Base-by-base conservation (phyloP, 139 green algal genomes). In the Zygnema cylindricum region DNA sequence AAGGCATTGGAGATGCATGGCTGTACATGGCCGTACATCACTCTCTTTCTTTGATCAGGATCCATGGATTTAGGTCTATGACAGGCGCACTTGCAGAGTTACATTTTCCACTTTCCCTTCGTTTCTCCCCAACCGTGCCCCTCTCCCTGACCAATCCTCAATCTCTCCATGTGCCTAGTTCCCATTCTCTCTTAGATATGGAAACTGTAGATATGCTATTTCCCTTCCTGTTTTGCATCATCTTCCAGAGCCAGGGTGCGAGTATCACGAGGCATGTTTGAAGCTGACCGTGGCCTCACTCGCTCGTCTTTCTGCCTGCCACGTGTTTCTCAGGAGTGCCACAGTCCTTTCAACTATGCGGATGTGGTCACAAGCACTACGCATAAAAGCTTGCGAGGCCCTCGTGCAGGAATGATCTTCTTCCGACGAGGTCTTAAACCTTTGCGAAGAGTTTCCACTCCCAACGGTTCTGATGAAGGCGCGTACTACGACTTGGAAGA, bases 321-420 rank as follows among this genome's bases (percentile, higher is more conserved):
- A 25, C 25, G 25, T 30, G 30, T 73, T 73, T 73, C 57, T 30
- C 57, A 73, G 21, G 35, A 23, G n/a, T n/a, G n/a, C n/a, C n/a
- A n/a, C n/a, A n/a, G n/a, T 76, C 95, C 95, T 1, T 98, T 98
- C 77, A 93, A 95, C 43, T 94, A 95, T 88, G 94, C 88, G 85
- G 95, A 98, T 84, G 86, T 98, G 1, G 95, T 98, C 32, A 97
- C 95, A 30, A 96, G 95, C 76, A 98, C 95, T 42, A 98, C 95
- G 33, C 95, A 98, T 94, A 98, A 98, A 93, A n/a, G 16, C 92
- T 97, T 57, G 86, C 95, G 30, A 95, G 95, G 1, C 95, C 95
- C 0, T 92, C 78, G 32, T 93, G 94, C 43, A 95, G 95, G 87
- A 96, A 98, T 93, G 96, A 97, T 82, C 97, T 98, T 93, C 97